These are phyloP conservation scores for Vigna angularis DNA, from an alignment of 306 rosid species.

Conservation along the genomic window DNA sequence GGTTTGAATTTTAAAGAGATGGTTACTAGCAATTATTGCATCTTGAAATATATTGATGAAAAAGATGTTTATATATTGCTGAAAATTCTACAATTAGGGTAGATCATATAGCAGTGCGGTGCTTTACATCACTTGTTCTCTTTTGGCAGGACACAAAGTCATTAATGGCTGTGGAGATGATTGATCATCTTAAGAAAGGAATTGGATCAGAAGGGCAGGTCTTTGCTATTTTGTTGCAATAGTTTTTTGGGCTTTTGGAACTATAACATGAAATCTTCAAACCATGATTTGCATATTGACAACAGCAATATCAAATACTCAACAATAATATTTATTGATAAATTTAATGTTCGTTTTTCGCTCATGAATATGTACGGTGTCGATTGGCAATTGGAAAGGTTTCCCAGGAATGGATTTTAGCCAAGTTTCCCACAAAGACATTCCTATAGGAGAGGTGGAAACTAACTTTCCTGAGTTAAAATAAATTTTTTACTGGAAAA, in stretches of 20 bases:
- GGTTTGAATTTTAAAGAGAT: constrained; percentile 26
- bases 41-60: constrained; percentile 8
- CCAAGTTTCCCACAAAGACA: no score
- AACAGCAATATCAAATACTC: constrained; percentile 18
- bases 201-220: constrained; percentile 87
- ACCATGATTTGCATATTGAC: constrained; percentile 24
- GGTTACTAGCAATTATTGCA: constrained; percentile 14
- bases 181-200: constrained; percentile 85
- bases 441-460: no score
- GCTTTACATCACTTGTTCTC: constrained; percentile 30
- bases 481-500: no score
- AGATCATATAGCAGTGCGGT: not conserved
- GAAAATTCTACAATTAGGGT: not conserved
- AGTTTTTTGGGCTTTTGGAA: constrained; percentile 32
- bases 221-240: not conserved
- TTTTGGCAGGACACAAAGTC: constrained; percentile 62
- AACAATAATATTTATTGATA: constrained; percentile 24
- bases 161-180: constrained; percentile 73
- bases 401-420: no score
- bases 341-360: constrained; percentile 21
- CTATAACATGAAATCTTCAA: constrained; percentile 30
- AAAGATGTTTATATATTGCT: not conserved
- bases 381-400: not conserved
- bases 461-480: no score
- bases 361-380: not conserved